Base-by-base conservation (phyloP, 2,329 filamentous ascomycete genomes). In the Falciphora oryzae region DNA sequence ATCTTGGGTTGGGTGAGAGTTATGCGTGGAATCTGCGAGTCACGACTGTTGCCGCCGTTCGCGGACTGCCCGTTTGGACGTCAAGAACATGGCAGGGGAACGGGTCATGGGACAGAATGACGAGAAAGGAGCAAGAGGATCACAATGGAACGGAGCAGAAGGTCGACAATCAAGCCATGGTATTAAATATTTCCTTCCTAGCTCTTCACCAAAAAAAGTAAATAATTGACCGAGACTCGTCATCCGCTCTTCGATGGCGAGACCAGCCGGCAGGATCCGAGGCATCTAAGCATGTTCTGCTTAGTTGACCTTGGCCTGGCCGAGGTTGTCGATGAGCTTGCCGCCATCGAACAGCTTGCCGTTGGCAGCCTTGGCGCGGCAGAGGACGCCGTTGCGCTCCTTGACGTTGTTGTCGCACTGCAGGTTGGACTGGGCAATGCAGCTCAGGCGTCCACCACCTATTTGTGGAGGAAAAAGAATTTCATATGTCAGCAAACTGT, bases 231-330 rank as follows among this genome's bases (percentile, higher is more conserved):
- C 44, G 44, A n/a, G 22, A 11, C 44, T n/a, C 44, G 44, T n/a
- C 44, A n/a, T 53, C 44, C 44, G 18, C 44, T 53, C 35, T 38
- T 38, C 44, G 8, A 53, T n/a, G 44, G 22, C 44, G 18, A 53
- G 22, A n/a, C 4, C 22, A 53, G 7, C 16, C 38, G 6, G 13
- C 32, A 35, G 32, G 32, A 35, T 35, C 32, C 32, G 4, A 35
- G 32, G 32, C 13, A 4, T 2, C 32, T 11, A 35, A 10, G 31
- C 7, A 4, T 25, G 16, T 25, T 13, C 8, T 2, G 31, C 25
- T 62, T 56, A 62, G 60, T 62, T 62, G 60, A n/a, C 13, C 60
- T 62, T 62, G 60, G 38, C 25, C 6, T 61, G n/a, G n/a, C 4
- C 7, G 6, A 61, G 31, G 35, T 13, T 31, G 6, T 29, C 3